Evolutionary conservation across 2,329 filamentous ascomycete species (phyloP), one percentile per base, ranked within the genome.

Genomic region (Plectosphaerella plurivora): DNA sequence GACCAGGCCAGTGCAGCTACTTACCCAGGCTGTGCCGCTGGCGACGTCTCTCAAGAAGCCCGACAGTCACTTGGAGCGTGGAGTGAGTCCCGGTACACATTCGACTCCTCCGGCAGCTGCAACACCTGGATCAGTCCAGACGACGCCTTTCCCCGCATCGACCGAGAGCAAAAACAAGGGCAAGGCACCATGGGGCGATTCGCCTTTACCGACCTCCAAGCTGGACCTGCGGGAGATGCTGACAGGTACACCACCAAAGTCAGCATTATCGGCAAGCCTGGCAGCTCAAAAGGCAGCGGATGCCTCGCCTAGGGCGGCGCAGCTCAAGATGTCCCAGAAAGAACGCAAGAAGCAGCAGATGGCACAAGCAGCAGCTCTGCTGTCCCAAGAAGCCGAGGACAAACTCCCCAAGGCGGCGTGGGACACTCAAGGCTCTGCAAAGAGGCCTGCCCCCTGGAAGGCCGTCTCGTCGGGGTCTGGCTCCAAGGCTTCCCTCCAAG

Each of bases 311-410:
- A 76, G 72, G 58, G 50, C 62, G 39, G 61, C 73, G 1, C 71
- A 73, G 15, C 65, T 70, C 1, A 96, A 89, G 65, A 70, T 96
- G 59, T 96, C 92, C 1, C 94, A 97, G 61, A 96, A 94, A 64
- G 92, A 97, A 67, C 85, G 91, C 20, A 97, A 96, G 72, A 94
- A 64, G 64, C 83, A 91, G 58, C 83, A 91, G 61, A 87, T 91
- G 61, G 78, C 83, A 55, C 83, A 89, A 61, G 72, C 77, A 22
- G 71, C 66, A 22, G 65, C 73, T 36, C 71, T 77, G 54, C 70
- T 68, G 33, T 68, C 73, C 8, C 69, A 71, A 59, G 67, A 72
- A 49, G 55, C 66, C 6, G 57, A 67, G 46, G 55, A 57, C 22
- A 57, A 61, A 11, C 61, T 68, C 20, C 63, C 66, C 5, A 70